phyloP scores from a whole-genome alignment of 371 early-diverging fungal genomes.

The Entomophthora muscae region DNA sequence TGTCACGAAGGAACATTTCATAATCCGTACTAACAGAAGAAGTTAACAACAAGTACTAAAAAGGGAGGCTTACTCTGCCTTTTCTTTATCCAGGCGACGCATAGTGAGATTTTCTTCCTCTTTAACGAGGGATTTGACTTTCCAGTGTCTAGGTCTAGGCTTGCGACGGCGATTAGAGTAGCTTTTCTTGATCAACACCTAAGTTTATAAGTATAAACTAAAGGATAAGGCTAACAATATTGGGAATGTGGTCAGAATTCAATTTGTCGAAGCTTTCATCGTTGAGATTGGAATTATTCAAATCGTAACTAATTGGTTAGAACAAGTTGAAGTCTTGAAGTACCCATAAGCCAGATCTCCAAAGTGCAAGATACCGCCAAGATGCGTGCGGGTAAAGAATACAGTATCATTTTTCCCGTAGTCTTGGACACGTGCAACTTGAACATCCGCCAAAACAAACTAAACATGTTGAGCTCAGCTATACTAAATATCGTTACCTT shows the following conservation, averaged over 20 bases:
- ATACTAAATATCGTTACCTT: conserved; percentile 18
- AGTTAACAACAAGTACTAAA: conserved; percentile 11
- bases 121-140: conserved; percentile 67
- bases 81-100: conserved; percentile 52
- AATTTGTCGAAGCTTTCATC: conserved; percentile 56
- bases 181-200: conserved; percentile 67
- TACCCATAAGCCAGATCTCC: conserved; percentile 81
- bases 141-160: conserved; percentile 75
- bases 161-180: conserved; percentile 80
- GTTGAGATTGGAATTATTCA: conserved; percentile 81
- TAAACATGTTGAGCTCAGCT: background rate
- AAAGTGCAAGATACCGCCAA: conserved; percentile 74
- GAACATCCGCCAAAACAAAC: conserved; percentile 44
- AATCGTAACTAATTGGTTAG: conserved; percentile 34
- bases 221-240: conserved; percentile 31
- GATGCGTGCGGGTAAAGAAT: conserved; percentile 76
- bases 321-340: background rate
- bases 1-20: conserved; percentile 81
- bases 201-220: background rate
- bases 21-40: conserved; percentile 35
- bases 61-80: conserved; percentile 29
- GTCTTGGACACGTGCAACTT: conserved; percentile 59
- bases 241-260: conserved; percentile 46
- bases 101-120: conserved; percentile 66
- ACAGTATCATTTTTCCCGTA: conserved; percentile 69